Percentiles rank a stretch among this genome's conserved stretches.
Conservation (phyloP, 495 filamentous ascomycete genomes). For the Hypoxylon crocopeplum region DNA sequence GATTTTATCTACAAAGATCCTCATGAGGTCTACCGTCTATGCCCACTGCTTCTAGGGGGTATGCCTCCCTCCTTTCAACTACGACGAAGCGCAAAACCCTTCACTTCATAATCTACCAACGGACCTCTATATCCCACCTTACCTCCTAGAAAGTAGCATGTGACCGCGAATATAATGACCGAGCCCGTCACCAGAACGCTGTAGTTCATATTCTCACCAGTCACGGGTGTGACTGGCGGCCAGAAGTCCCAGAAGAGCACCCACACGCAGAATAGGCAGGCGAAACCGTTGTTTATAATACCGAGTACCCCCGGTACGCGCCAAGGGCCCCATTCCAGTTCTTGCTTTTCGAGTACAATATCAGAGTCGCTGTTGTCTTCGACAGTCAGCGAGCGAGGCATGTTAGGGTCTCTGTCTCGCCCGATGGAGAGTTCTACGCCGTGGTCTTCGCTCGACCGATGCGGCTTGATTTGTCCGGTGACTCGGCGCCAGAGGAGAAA, state of each 20-base stretch:
- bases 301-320: constrained; percentile 6
- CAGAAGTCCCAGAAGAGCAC: constrained; percentile 34
- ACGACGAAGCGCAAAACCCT: too few relatives aligned
- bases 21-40: too few relatives aligned
- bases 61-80: too few relatives aligned
- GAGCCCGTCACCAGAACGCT: constrained; percentile 50
- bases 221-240: constrained; percentile 46
- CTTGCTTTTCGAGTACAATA: too few relatives aligned
- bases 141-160: constrained; percentile 52
- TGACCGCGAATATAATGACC: constrained; percentile 48
- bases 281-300: constrained; percentile 4
- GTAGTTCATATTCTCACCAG: constrained; percentile 60
- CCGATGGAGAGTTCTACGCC: too few relatives aligned
- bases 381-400: neutral
- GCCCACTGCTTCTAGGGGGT: too few relatives aligned
- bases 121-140: constrained; percentile 44
- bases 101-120: constrained; percentile 26
- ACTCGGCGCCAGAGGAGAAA: constrained; percentile 49
- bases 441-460: neutral
- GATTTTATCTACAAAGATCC: too few relatives aligned
- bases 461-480: constrained; percentile 15
- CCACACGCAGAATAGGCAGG: constrained; percentile 7
- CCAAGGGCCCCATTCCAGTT: constrained; percentile 22
- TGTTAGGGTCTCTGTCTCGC: too few relatives aligned
- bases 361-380: neutral